Evolutionary conservation across 345 rosid genomes (phyloP).

Genomic region (Punica granatum): DNA sequence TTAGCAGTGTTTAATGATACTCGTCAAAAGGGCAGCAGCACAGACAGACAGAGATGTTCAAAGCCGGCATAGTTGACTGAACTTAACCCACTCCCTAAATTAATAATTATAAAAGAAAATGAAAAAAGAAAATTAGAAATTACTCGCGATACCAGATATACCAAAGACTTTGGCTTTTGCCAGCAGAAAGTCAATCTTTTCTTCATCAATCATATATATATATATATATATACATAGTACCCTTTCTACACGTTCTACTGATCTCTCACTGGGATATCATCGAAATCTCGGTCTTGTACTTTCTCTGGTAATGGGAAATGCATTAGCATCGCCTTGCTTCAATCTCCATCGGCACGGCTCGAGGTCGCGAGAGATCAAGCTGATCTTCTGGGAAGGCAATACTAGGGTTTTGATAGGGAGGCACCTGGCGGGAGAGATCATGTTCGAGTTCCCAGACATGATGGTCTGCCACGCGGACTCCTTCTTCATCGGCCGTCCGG

Average conservation of each 20-base stretch:
- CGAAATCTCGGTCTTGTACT: not conserved
- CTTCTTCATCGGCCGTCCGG: conserved; percentile 78
- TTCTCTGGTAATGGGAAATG: conserved; percentile 3
- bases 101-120: not conserved
- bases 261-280: not conserved
- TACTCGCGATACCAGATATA: not conserved
- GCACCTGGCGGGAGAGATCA: conserved; percentile 84
- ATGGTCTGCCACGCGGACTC: conserved; percentile 84
- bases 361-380: conserved; percentile 22
- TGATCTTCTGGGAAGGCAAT: conserved; percentile 55
- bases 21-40: not conserved
- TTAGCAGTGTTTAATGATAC: not conserved
- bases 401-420: conserved; percentile 40
- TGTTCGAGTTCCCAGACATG: conserved; percentile 79
- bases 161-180: not conserved
- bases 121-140: not conserved
- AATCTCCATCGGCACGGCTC: conserved; percentile 1
- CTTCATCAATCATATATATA: not conserved
- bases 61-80: conserved; percentile 5
- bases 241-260: not conserved
- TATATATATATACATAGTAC: not conserved
- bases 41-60: not conserved
- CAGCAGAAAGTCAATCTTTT: not conserved
- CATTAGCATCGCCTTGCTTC: conserved; percentile 30
- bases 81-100: not conserved